Conservation (phyloP, 805 yeast genomes). For the Saturnispora gosingensis region DNA sequence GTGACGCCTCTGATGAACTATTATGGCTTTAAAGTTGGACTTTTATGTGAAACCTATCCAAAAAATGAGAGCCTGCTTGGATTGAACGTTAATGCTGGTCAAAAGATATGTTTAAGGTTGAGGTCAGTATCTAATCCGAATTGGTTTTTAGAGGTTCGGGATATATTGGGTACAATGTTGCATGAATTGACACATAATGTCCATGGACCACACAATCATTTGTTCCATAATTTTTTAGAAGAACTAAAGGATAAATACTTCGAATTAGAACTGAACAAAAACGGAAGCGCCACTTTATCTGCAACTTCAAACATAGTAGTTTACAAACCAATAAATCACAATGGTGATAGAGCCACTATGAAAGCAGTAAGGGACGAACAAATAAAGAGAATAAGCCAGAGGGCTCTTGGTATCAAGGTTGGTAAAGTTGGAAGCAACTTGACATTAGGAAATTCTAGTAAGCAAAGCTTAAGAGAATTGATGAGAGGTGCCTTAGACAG, state of each 20-base stretch:
- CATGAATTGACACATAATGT: constrained; percentile 83
- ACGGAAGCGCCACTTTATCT: constrained; percentile 1
- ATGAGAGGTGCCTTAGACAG: constrained; percentile 56
- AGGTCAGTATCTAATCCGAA: constrained; percentile 46
- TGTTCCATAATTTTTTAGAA: constrained; percentile 59
- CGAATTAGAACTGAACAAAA: constrained; percentile 28
- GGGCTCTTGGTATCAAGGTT: constrained; percentile 33
- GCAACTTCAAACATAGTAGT: constrained; percentile 3
- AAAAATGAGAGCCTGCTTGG: constrained; percentile 59
- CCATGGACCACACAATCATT: constrained; percentile 70
- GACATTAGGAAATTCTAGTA: neutral
- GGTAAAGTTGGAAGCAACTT: constrained; percentile 27
- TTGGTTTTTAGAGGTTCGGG: constrained; percentile 52
- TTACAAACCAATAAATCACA: constrained; percentile 32
- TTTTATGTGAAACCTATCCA: constrained; percentile 77
- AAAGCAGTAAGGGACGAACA: constrained; percentile 29
- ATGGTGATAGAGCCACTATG: constrained; percentile 25
- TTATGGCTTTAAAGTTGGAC: constrained; percentile 54
- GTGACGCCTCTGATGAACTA: constrained; percentile 76
- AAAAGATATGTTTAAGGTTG: constrained; percentile 60
- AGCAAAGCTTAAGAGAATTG: constrained; percentile 27
- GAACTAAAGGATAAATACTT: constrained; percentile 45
- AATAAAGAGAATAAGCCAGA: constrained; percentile 31
- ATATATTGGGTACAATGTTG: constrained; percentile 70
- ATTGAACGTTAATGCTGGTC: constrained; percentile 71